These are phyloP conservation scores for Suillus clintonianus DNA, from an alignment of 768 basidiomycete genomes.

Conservation along the genomic window DNA sequence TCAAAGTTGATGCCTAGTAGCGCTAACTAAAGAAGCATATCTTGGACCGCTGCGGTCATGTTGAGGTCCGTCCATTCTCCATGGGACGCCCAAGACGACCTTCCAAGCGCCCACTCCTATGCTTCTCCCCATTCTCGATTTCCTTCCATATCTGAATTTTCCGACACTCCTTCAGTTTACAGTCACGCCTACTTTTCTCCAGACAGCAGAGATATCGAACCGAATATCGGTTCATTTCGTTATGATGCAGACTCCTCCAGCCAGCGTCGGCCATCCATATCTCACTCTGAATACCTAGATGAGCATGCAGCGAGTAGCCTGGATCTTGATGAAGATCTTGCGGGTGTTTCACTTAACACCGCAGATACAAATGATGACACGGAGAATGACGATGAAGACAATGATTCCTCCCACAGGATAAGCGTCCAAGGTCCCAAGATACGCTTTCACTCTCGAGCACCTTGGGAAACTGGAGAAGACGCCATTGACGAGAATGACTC, in stretches of 20 bases:
- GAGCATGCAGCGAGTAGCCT: constrained; percentile 53
- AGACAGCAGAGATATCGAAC: constrained; percentile 22
- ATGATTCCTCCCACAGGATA: constrained; percentile 52
- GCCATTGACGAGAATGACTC: constrained; percentile 47
- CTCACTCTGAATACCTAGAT: constrained; percentile 42
- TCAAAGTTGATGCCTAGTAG: background rate
- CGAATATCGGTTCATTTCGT: constrained; percentile 32
- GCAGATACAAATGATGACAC: constrained; percentile 36
- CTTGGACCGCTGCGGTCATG: constrained; percentile 34
- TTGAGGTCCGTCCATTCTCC: constrained; percentile 41
- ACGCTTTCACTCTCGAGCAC: constrained; percentile 78
- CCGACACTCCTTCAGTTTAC: constrained; percentile 73
- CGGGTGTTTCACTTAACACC: constrained; percentile 27
- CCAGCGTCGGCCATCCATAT: constrained; percentile 25
- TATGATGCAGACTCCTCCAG: constrained; percentile 28
- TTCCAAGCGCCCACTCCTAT: constrained; percentile 52
- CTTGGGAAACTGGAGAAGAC: constrained; percentile 72
- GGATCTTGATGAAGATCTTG: constrained; percentile 50
- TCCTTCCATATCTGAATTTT: constrained; percentile 56
- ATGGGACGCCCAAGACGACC: constrained; percentile 45
- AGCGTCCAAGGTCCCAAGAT: constrained; percentile 83
- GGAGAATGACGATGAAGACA: constrained; percentile 40
- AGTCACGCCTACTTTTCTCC: constrained; percentile 63
- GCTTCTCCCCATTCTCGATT: constrained; percentile 41
- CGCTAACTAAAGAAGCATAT: background rate